A percentile compares a stretch with the other conserved stretches of the same genome.
phyloP scores from a whole-genome alignment of 495 filamentous ascomycete species.

The Penicillium goetzii region DNA sequence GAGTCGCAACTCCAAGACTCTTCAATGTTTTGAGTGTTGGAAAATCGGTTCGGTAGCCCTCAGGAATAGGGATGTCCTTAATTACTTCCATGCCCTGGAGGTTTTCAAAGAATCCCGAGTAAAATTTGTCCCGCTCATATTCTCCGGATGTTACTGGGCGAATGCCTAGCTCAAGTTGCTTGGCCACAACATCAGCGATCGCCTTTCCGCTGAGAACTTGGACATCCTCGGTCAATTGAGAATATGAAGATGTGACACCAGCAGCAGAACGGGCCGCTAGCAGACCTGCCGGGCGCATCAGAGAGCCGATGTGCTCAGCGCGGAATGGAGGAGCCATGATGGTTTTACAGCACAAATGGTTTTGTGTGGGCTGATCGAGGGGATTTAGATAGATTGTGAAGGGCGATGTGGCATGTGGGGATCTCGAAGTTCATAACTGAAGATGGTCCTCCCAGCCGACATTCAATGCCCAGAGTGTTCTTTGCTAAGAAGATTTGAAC shows the following conservation, averaged over 20 bases:
- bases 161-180: slow-evolving; percentile 24
- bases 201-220: slow-evolving; percentile 14
- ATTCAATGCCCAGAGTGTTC: neutral
- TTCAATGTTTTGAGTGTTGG: slow-evolving; percentile 13
- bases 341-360: neutral
- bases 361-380: neutral
- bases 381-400: neutral
- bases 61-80: slow-evolving; percentile 14
- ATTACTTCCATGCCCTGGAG: slow-evolving; percentile 21
- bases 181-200: slow-evolving; percentile 20
- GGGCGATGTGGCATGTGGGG: slow-evolving; percentile 9
- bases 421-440: neutral
- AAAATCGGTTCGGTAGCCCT: slow-evolving; percentile 19
- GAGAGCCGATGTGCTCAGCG: slow-evolving; percentile 34
- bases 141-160: slow-evolving; percentile 29
- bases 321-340: slow-evolving; percentile 36
- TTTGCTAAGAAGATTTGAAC: neutral
- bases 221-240: slow-evolving; percentile 8
- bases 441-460: neutral
- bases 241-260: slow-evolving; percentile 21
- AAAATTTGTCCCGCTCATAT: slow-evolving; percentile 31
- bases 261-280: slow-evolving; percentile 28
- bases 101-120: slow-evolving; percentile 28
- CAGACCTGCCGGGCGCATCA: slow-evolving; percentile 27
- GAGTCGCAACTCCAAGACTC: slow-evolving; percentile 10